phyloP scores from a whole-genome alignment of 2,329 filamentous ascomycete species.

The Trichothecium sympodiale region DNA sequence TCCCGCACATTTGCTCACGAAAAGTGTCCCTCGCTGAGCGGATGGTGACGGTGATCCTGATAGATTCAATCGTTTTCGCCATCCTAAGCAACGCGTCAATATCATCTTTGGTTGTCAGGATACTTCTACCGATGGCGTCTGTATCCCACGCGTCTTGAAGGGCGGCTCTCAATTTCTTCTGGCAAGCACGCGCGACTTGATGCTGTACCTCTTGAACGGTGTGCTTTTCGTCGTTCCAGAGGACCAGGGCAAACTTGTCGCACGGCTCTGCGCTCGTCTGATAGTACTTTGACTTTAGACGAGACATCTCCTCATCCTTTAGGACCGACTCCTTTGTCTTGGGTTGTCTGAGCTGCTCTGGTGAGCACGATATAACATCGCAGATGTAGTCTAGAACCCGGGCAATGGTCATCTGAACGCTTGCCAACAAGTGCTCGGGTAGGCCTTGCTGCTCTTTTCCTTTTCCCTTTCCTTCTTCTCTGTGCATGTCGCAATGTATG shows the following conservation, averaged over 20 bases:
- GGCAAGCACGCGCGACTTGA: slow-evolving; percentile 83
- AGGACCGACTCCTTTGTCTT: slow-evolving; percentile 76
- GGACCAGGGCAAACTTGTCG: slow-evolving; percentile 65
- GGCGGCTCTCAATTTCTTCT: slow-evolving; percentile 57
- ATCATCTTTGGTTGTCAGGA: slow-evolving; percentile 66
- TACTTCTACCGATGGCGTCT: slow-evolving; percentile 76
- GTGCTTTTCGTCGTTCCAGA: slow-evolving; percentile 99
- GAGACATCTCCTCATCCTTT: slow-evolving; percentile 70
- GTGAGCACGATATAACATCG: slow-evolving; percentile 95
- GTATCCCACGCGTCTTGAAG: slow-evolving; percentile 73
- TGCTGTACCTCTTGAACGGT: slow-evolving; percentile 84
- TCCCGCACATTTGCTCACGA: slow-evolving; percentile 96
- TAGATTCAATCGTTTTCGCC: slow-evolving; percentile 82
- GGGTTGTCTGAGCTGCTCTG: slow-evolving; percentile 78
- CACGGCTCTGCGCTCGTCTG: slow-evolving; percentile 41
- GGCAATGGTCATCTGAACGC: slow-evolving; percentile 76
- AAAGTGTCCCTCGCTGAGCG: slow-evolving; percentile 90
- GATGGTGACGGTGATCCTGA: slow-evolving; percentile 92
- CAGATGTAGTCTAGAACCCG: slow-evolving; percentile 88
- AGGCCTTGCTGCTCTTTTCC: slow-evolving; percentile 46
- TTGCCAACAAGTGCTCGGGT: slow-evolving; percentile 63
- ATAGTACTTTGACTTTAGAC: slow-evolving; percentile 59
- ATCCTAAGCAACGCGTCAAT: slow-evolving; percentile 64
- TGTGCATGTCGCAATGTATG: slow-evolving; percentile 64
- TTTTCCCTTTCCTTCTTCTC: slow-evolving; percentile 48